Base-by-base conservation (phyloP, 768 basidiomycete species). In the Pulveroboletus sp. region DNA sequence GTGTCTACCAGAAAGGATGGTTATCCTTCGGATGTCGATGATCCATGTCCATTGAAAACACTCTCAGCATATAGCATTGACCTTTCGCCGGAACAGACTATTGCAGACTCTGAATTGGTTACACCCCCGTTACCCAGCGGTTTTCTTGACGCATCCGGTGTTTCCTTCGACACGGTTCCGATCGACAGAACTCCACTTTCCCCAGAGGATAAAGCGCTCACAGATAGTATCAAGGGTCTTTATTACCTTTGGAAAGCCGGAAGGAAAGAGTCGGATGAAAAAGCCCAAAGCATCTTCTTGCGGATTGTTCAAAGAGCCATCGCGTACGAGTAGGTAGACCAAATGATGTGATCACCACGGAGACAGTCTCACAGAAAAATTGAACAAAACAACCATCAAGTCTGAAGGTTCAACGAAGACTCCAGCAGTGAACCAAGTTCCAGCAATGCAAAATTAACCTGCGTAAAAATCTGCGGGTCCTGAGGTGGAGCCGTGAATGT, bases 191-290 rank as follows among this genome's bases (percentile, higher is more conserved):
- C 46, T 17, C 24, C 60, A 21, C 43, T 50, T 40, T 43, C 47
- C 8, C 46, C 62, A 42, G 67, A 56, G 17, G 70, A 74, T 42
- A 70, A 71, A 26, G 73, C 77, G 17, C 65, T 86, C 40, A 73
- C 69, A 36, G 75, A 79, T 33, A 73, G 76, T 30, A 75, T 85
- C 43, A 73, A 70, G 51, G 77, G 80, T 2, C 62, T 88, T 36
- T 85, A 79, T 63, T 69, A 63, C 27, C 72, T 86, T 18, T 86
- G 86, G 85, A 78, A 69, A 60, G 58, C 73, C 9, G 67, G 73
- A 27, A 69, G 64, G 42, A 56, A 50, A 17, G 51, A 53, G 27
- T 36, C 44, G 0, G 58, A 52, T 8, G 61, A 56, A 24, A 60
- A 59, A 18, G 65, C 60, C 32, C 63, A 51, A 26, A 59, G 47